Base-by-base conservation (phyloP, 2,329 filamentous ascomycete genomes). In the Mycosphaerella arachidis region DNA sequence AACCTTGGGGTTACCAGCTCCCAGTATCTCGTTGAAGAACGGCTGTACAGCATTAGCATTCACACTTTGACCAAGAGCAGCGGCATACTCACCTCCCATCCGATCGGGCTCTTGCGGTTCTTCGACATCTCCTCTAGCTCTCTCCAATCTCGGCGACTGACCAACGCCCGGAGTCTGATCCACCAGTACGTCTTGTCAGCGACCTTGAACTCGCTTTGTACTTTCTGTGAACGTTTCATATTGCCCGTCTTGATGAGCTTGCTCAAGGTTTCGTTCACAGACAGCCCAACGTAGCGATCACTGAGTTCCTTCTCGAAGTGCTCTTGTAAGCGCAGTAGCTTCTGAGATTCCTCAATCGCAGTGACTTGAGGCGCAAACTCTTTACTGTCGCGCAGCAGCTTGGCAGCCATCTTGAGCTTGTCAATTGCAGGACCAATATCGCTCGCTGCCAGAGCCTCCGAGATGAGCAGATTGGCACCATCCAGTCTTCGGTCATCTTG, bases 401-500 rank as follows among this genome's bases (percentile, higher is more conserved):
- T 94, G 7, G 86, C 85, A 0, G 92, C 92, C 20, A 95, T 81
- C n/a, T 90, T 88, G 43, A 99, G 81, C 77, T 97, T 97, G 74
- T 97, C 94, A 1, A 84, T 83, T 5, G 90, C 84, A 0, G 86
- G 87, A 35, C 86, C 82, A 29, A 86, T 79, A 63, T 89, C 86
- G 0, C 86, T 82, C 70, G 94, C 90, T 4, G 82, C 78, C 7
- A 99, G 79, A 0, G 92, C 90, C 75, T 99, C 93, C 20, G 86
- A 85, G 13, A 99, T 79, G 60, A 97, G 89, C 1, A 99, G 86
- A 59, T 91, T 89, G 0, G 93, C 90, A 3, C 94, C 92, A 65
- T 97, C 94, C 5, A 92, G 79, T 3, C 92, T 86, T 5, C 93
- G 86, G 73, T 99, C 94, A 69, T 97, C 94, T 76, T 97, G 94